A percentile compares a stretch with the other conserved stretches of the same genome.
These are phyloP conservation scores for Boeremia lycopersici DNA, from an alignment of 2,329 filamentous ascomycete species.

Conservation along the genomic window DNA sequence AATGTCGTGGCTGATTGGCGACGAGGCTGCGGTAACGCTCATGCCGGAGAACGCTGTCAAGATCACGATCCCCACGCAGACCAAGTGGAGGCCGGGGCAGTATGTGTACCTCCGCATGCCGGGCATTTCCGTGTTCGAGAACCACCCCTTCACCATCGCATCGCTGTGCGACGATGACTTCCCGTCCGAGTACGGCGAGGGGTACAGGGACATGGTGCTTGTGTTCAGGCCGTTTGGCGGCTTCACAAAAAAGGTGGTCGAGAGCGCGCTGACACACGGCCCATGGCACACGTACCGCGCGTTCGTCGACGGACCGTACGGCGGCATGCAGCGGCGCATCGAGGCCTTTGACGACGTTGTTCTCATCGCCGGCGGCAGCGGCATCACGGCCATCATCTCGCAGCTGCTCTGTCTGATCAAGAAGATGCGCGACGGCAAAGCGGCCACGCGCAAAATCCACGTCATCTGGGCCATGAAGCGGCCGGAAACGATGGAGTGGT, in stretches of 20 bases:
- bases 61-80: conserved; percentile 89
- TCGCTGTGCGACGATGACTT: conserved; percentile 93
- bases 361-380: conserved; percentile 90
- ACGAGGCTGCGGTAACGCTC: conserved; percentile 87
- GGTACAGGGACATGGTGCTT: conserved; percentile 85
- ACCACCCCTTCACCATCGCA: conserved; percentile 94
- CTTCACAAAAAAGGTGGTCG: conserved; percentile 84
- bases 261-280: conserved; percentile 81
- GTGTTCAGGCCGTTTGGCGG: conserved; percentile 92
- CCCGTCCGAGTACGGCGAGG: conserved; percentile 85
- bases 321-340: conserved; percentile 87
- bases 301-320: conserved; percentile 92
- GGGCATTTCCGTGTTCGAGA: conserved; percentile 86
- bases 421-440: conserved; percentile 92
- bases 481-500: conserved; percentile 96
- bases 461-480: conserved; percentile 94
- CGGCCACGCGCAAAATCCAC: conserved; percentile 86
- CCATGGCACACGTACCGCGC: conserved; percentile 92
- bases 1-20: conserved; percentile 82
- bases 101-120: conserved; percentile 96
- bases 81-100: conserved; percentile 91
- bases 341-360: conserved; percentile 93
- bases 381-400: conserved; percentile 90
- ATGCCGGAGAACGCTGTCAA: conserved; percentile 96
- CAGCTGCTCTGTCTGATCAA: conserved; percentile 94